phyloP scores from a whole-genome alignment of 169 alveolate genomes.

The Plasmodium vivax region DNA sequence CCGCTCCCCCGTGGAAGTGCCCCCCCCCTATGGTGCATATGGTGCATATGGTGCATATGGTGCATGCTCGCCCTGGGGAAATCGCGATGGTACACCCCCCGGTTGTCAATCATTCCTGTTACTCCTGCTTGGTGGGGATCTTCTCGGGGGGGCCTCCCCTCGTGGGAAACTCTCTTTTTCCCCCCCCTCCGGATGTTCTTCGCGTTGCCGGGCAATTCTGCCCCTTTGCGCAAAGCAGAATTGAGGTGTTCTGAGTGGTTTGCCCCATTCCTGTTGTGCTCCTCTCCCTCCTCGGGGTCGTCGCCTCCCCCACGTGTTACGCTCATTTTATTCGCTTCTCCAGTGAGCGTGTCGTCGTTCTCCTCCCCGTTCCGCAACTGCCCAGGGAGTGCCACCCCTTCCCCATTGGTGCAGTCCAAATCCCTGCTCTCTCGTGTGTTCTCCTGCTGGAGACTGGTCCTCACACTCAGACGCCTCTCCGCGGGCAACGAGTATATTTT shows the following conservation, averaged over 20 bases:
- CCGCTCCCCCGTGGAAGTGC: background rate
- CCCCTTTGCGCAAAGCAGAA: background rate
- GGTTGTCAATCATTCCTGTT: background rate
- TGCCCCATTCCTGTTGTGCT: background rate
- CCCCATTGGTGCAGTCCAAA: background rate
- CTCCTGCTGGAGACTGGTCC: background rate
- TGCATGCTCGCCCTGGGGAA: background rate
- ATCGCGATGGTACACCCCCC: background rate
- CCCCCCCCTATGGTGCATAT: background rate
- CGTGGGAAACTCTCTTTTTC: background rate
- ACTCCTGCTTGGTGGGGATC: background rate
- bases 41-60: background rate
- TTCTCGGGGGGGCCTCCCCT: background rate
- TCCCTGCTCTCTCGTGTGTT: background rate
- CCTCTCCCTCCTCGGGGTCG: background rate
- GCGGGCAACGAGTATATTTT: background rate
- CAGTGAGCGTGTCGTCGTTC: background rate
- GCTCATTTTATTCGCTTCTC: background rate
- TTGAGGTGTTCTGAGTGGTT: background rate
- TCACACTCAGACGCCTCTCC: background rate
- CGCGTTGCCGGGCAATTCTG: background rate
- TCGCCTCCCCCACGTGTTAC: background rate
- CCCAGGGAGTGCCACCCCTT: background rate
- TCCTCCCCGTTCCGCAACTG: background rate
- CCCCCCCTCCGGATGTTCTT: background rate